Evolutionary conservation across 306 rosid genomes (phyloP), one percentile per base, ranked within the genome.

Genomic region (Canavalia gladiata): DNA sequence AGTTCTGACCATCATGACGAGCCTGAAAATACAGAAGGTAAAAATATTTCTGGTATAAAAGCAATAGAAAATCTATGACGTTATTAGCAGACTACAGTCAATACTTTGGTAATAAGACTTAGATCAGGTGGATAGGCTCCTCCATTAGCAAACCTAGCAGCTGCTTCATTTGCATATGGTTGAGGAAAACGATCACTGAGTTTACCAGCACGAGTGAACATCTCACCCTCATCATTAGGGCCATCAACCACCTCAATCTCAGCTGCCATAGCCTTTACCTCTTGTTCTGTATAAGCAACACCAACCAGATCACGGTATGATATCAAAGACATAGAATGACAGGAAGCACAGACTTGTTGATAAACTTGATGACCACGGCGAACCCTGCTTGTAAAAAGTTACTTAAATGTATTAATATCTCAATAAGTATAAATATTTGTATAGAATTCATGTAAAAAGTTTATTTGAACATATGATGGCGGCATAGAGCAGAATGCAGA

Each of bases 351-450:
- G 81, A 95, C 98, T 89, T 95, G 93, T 58, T 73, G 74, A 83
- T 95, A 95, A 80, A 96, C 99, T 88, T 93, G 98, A 88, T 95
- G 99, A 84, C 99, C 99, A 79, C 99, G 98, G 50, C 99, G 97
- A 83, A 95, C 88, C 92, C 99, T 95, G 98, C 83, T 62, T 86
- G 79, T 25, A 55, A 37, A 84, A 78, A 91, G 81, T 81, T 57
- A 51, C 47, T 43, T 49, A 56, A 49, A 71, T 42, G 29, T 7
- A 69, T 37, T 34, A 74, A 62, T 4, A 82, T n/a, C 30, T 10
- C 34, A 66, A 49, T 55, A 66, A 47, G 45, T 9, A 74, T 31
- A 47, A 41, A 83, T 72, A 68, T 60, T 69, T 9, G 65, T 64
- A 52, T 42, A 39, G 41, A 11, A 75, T 68, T 74, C 8, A 39